Conservation (phyloP, 2,329 filamentous ascomycete genomes). For the Penicillium occitanis region DNA sequence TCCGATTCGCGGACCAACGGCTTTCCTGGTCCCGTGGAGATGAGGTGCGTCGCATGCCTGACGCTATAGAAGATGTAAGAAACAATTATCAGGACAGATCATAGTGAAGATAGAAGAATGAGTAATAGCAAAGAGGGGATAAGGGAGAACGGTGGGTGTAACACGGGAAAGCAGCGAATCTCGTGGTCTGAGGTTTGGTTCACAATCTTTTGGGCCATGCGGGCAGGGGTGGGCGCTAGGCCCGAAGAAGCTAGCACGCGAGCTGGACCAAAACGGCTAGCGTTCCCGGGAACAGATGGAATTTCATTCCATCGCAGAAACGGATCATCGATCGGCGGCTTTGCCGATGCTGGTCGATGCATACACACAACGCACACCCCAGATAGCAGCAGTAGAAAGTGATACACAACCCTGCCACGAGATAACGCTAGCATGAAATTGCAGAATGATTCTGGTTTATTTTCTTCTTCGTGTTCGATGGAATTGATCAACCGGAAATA, state of each 20-base stretch:
- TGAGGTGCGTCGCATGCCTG: constrained; percentile 39
- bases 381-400: background rate
- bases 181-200: constrained; percentile 12
- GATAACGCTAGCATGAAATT: background rate
- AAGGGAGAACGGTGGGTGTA: background rate
- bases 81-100: background rate
- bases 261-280: constrained; percentile 33
- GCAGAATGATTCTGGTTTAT: background rate
- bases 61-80: constrained; percentile 23
- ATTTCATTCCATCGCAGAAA: constrained; percentile 26
- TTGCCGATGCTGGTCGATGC: constrained; percentile 11
- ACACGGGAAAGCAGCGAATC: background rate
- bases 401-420: background rate
- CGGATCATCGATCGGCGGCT: constrained; percentile 19
- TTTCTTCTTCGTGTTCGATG: background rate
- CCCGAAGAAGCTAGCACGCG: constrained; percentile 27
- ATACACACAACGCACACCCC: background rate
- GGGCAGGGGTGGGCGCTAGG: constrained; percentile 28
- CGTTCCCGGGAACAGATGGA: constrained; percentile 26
- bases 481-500: background rate
- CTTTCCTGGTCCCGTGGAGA: constrained; percentile 35
- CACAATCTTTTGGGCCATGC: constrained; percentile 3
- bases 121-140: background rate
- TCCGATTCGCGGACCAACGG: constrained; percentile 39
- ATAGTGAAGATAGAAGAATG: background rate